Evolutionary conservation across 2,329 filamentous ascomycete genomes (phyloP).

Genomic region (Neoscytalidium dimidiatum): DNA sequence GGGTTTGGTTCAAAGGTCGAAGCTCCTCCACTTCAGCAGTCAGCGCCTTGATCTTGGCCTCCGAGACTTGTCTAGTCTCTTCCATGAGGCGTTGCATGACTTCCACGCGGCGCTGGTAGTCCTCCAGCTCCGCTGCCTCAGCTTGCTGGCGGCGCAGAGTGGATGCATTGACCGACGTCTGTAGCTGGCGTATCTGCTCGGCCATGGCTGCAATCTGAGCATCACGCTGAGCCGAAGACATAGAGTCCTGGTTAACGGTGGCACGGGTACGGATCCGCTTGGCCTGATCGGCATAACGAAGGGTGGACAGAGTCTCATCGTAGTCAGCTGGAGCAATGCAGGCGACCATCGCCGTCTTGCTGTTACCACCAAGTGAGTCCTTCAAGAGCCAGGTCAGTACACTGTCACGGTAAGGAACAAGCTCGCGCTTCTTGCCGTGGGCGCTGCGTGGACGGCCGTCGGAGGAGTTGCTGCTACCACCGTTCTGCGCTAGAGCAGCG

Average conservation of each 20-base stretch:
- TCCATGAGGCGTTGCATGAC: conserved; percentile 96
- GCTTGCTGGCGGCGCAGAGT: conserved; percentile 69
- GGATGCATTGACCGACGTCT: conserved; percentile 67
- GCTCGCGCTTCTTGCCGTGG: conserved; percentile 54
- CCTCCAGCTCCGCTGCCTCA: conserved; percentile 82
- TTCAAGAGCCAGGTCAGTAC: conserved; percentile 85
- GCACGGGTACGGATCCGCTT: conserved; percentile 95
- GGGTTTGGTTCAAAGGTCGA: conserved; percentile 59
- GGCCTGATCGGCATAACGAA: conserved; percentile 95
- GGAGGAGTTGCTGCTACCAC: not conserved
- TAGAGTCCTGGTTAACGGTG: conserved; percentile 92
- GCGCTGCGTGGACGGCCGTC: conserved; percentile 60
- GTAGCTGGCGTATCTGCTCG: conserved; percentile 85
- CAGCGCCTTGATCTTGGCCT: conserved; percentile 89
- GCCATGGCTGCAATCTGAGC: conserved; percentile 93
- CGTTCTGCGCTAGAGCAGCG: conserved; percentile 67
- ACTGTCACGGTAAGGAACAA: conserved; percentile 92
- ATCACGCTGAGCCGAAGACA: conserved; percentile 89
- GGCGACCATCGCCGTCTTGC: conserved; percentile 98
- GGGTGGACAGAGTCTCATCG: conserved; percentile 92
- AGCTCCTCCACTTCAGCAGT: conserved; percentile 54
- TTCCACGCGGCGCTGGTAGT: conserved; percentile 88
- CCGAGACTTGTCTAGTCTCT: conserved; percentile 83
- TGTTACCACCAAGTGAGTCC: conserved; percentile 93
- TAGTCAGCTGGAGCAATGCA: conserved; percentile 96